These are phyloP conservation scores for Hygrocybe punicea DNA, from an alignment of 768 basidiomycete genomes.

Conservation along the genomic window DNA sequence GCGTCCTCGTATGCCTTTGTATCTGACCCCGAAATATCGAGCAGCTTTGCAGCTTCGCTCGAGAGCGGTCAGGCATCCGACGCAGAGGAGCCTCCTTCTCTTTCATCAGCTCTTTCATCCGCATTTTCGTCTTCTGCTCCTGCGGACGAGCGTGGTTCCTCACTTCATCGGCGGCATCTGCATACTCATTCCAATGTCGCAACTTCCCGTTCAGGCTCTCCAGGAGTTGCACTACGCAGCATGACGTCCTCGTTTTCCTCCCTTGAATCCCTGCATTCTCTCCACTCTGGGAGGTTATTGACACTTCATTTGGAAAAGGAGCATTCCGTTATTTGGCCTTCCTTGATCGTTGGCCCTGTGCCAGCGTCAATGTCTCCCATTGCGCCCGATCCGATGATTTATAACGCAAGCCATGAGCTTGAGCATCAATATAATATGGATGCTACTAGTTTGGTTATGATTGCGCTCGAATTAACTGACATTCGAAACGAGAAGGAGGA, in stretches of 20 bases:
- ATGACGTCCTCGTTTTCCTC: constrained; percentile 75
- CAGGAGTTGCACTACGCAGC: constrained; percentile 52
- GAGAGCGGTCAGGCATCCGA: constrained; percentile 74
- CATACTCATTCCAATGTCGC: constrained; percentile 30
- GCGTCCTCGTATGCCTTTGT: constrained; percentile 76
- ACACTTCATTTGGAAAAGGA: constrained; percentile 81
- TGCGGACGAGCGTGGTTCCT: constrained; percentile 46
- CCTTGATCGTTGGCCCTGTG: constrained; percentile 71
- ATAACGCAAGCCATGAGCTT: constrained; percentile 46
- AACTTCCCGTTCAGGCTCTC: constrained; percentile 54
- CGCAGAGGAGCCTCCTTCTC: constrained; percentile 57
- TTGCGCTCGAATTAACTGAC: constrained; percentile 68
- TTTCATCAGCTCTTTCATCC: constrained; percentile 52
- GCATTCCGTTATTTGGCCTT: constrained; percentile 78
- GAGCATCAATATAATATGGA: constrained; percentile 82
- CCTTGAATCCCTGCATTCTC: constrained; percentile 63
- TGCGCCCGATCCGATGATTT: constrained; percentile 49
- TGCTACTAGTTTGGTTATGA: constrained; percentile 72
- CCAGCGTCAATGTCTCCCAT: constrained; percentile 57
- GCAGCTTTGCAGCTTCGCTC: constrained; percentile 78
- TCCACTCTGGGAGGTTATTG: constrained; percentile 60
- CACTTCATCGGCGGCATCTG: constrained; percentile 22
- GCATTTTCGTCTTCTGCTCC: constrained; percentile 1
- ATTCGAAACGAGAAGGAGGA: constrained; percentile 72
- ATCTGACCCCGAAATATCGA: constrained; percentile 82